A percentile compares a stretch with the other conserved stretches of the same genome.
These are phyloP conservation scores for Huiozyma sinensis DNA, from an alignment of 805 yeast species.

Conservation along the genomic window DNA sequence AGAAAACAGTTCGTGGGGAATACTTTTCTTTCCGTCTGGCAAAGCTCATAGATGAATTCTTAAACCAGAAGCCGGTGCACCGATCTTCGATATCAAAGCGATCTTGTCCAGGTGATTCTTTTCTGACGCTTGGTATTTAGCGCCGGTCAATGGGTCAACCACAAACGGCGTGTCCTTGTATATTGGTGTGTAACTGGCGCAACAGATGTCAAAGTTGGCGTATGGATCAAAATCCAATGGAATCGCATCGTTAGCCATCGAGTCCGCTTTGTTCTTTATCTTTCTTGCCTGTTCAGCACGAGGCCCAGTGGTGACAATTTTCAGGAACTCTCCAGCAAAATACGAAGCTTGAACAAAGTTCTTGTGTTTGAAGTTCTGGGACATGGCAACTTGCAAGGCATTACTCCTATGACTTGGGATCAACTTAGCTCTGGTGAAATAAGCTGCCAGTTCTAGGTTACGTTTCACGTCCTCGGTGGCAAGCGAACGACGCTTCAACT, in stretches of 20 bases:
- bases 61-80: conserved; percentile 87
- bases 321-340: conserved; percentile 77
- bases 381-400: conserved; percentile 92
- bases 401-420: conserved; percentile 75
- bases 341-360: conserved; percentile 81
- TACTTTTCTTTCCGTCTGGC: not conserved
- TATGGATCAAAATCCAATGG: conserved; percentile 89
- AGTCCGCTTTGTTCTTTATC: conserved; percentile 70
- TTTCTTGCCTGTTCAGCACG: conserved; percentile 84
- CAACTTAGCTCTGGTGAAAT: conserved; percentile 78
- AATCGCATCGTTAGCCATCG: conserved; percentile 72
- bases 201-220: conserved; percentile 85
- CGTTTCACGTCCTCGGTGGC: conserved; percentile 66
- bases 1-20: too few relatives aligned
- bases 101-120: conserved; percentile 73
- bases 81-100: conserved; percentile 68
- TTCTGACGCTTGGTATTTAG: conserved; percentile 66
- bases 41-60: conserved; percentile 32
- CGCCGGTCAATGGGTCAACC: conserved; percentile 79
- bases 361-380: conserved; percentile 78
- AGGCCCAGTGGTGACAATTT: conserved; percentile 58
- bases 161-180: conserved; percentile 62
- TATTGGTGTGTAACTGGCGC: conserved; percentile 78
- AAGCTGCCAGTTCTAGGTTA: conserved; percentile 89
- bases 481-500: conserved; percentile 74